These are phyloP conservation scores for Acorus gramineus DNA, from an alignment of 106 monocot species.

Conservation along the genomic window DNA sequence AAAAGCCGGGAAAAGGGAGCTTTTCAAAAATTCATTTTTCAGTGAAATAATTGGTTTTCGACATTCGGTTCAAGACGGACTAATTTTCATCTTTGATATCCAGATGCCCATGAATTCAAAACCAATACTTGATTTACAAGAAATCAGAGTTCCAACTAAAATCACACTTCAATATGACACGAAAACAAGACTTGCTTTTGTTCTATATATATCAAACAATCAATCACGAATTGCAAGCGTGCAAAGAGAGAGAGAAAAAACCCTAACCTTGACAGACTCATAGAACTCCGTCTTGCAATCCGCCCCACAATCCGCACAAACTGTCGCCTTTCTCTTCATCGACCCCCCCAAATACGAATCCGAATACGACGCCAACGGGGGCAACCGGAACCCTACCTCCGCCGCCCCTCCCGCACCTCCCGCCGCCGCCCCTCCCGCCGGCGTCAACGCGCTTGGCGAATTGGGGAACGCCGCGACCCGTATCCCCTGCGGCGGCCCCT, in stretches of 20 bases:
- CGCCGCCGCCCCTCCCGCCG: not conserved
- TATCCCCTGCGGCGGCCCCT: slow-evolving; percentile 28
- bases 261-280: slow-evolving; percentile 37
- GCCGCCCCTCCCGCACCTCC: slow-evolving; percentile 3
- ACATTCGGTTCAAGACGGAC: no score
- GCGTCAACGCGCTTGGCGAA: not conserved
- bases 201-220: no score
- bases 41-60: no score
- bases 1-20: no score
- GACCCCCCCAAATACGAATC: slow-evolving; percentile 49
- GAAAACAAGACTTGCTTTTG: no score
- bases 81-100: no score
- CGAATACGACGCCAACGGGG: slow-evolving; percentile 61
- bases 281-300: slow-evolving; percentile 11
- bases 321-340: slow-evolving; percentile 9
- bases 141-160: no score
- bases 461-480: slow-evolving; percentile 32
- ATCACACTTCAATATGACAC: no score
- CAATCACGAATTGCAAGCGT: not conserved
- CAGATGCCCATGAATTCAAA: no score
- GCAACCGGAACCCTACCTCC: slow-evolving; percentile 36
- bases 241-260: not conserved
- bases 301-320: slow-evolving; percentile 50
- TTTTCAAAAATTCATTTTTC: no score
- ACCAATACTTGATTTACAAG: no score